Evolutionary conservation across 208 protist species (phyloP), one percentile per base, ranked within the genome.

Genomic region (Crithidia sp.): DNA sequence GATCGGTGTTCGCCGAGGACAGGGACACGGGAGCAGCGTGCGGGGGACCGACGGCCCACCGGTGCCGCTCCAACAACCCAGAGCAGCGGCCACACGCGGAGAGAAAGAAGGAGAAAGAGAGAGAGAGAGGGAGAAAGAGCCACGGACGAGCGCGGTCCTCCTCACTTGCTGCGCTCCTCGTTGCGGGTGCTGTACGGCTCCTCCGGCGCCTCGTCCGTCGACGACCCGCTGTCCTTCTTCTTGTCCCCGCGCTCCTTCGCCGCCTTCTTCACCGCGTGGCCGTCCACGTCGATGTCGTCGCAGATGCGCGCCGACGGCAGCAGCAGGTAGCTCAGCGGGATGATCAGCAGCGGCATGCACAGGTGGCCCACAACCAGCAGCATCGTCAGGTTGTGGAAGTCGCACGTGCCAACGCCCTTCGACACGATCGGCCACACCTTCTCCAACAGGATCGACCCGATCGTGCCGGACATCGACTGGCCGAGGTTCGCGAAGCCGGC

Each of bases 401-500:
- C 83, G 68, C 86, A 94, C 57, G 7, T n/a, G 37, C 57, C 57
- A 16, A 61, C 47, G 36, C 72, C 57, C 9, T 67, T 61, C 37
- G 72, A 71, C 28, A 71, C 67, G 16, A 94, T 82, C 13, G 80
- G 75, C 79, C 77, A 87, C 59, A 81, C 69, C 19, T 69, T 74
- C 55, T 85, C 71, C 65, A 90, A 81, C 39, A 92, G 17, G 39
- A 87, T 60, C 49, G 74, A 77, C 12, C 84, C 89, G 53, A 89
- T 70, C 9, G 78, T 67, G n/a, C 28, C 43, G 17, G 80, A 67
- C n/a, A 89, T 79, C 28, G 71, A 52, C 61, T 72, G 67, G 10
- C 88, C 90, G 56, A 95, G 84, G 78, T 93, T 92, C 43, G 82
- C 72, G 57, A 87, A 91, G 6, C 90, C 90, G 8, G 86, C 90